These are phyloP conservation scores for Phialocephala subalpina DNA, from an alignment of 2,329 filamentous ascomycete genomes.

Conservation along the genomic window DNA sequence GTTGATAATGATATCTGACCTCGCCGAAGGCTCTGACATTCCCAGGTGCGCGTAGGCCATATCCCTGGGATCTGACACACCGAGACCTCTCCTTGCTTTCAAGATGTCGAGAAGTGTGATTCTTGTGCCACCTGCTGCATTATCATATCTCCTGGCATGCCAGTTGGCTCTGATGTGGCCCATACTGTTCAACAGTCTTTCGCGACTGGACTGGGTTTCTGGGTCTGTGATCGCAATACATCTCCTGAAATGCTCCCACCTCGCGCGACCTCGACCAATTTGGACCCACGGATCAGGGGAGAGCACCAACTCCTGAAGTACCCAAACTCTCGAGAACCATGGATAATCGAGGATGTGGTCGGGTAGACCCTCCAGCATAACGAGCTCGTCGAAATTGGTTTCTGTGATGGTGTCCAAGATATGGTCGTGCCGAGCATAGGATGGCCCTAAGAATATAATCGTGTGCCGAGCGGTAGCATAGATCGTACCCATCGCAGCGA, in stretches of 20 bases:
- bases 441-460: slow-evolving; percentile 25
- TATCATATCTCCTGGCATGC: not conserved
- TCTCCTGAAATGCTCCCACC: slow-evolving; percentile 14
- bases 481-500: slow-evolving; percentile 20
- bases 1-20: not conserved
- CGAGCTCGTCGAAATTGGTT: not conserved
- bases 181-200: not conserved
- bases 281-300: slow-evolving; percentile 19
- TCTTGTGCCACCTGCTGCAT: not conserved
- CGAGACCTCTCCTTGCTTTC: slow-evolving; percentile 9
- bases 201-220: not conserved
- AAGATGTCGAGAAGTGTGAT: not conserved
- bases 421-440: not conserved
- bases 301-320: slow-evolving; percentile 45
- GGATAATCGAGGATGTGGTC: slow-evolving; percentile 38
- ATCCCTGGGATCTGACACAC: slow-evolving; percentile 11
- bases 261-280: slow-evolving; percentile 4
- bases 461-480: slow-evolving; percentile 19
- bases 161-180: not conserved
- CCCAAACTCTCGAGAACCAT: slow-evolving; percentile 49
- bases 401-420: not conserved
- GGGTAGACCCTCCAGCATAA: not conserved
- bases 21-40: not conserved
- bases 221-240: not conserved
- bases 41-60: slow-evolving; percentile 17